Conservation (phyloP, 1,284 basidiomycete species). For the Pseudozyma sp. region DNA sequence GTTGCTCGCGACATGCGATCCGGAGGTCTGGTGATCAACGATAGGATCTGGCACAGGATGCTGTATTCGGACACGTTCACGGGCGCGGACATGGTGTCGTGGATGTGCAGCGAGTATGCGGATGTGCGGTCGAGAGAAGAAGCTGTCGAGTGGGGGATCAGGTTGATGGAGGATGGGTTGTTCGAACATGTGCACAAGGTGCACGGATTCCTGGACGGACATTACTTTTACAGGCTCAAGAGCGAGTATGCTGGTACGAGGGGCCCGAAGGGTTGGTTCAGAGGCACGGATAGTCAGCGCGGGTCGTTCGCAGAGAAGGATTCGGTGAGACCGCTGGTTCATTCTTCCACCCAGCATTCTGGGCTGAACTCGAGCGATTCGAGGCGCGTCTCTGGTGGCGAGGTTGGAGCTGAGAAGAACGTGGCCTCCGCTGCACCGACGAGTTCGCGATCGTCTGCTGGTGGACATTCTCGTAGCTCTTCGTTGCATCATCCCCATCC, state of each 20-base stretch:
- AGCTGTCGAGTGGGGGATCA: conserved; percentile 57
- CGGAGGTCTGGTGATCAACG: conserved; percentile 60
- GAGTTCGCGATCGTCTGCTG: conserved; percentile 12
- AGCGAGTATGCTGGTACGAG: conserved; percentile 40
- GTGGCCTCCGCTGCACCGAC: conserved; percentile 1
- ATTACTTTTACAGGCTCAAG: conserved; percentile 64
- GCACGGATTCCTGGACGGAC: conserved; percentile 67
- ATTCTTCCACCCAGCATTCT: conserved; percentile 16
- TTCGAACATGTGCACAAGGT: conserved; percentile 63
- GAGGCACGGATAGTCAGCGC: conserved; percentile 38
- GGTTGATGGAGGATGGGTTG: conserved; percentile 56
- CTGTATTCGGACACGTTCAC: conserved; percentile 63
- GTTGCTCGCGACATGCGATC: conserved; percentile 61
- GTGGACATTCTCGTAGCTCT: conserved; percentile 34
- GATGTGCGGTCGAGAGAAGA: conserved; percentile 64
- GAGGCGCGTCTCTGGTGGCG: conserved; percentile 3
- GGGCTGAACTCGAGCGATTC: conserved; percentile 11
- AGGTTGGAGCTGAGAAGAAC: conserved; percentile 4
- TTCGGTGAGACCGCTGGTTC: conserved; percentile 19
- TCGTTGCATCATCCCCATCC: conserved; percentile 28
- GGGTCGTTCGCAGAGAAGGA: conserved; percentile 40
- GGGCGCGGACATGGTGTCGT: conserved; percentile 65
- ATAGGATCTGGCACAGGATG: conserved; percentile 66
- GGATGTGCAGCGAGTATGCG: conserved; percentile 60
- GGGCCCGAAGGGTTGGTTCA: conserved; percentile 37